Evolutionary conservation across 2,329 filamentous ascomycete species (phyloP), one percentile per base, ranked within the genome.

Genomic region (Fusarium caatingaense): DNA sequence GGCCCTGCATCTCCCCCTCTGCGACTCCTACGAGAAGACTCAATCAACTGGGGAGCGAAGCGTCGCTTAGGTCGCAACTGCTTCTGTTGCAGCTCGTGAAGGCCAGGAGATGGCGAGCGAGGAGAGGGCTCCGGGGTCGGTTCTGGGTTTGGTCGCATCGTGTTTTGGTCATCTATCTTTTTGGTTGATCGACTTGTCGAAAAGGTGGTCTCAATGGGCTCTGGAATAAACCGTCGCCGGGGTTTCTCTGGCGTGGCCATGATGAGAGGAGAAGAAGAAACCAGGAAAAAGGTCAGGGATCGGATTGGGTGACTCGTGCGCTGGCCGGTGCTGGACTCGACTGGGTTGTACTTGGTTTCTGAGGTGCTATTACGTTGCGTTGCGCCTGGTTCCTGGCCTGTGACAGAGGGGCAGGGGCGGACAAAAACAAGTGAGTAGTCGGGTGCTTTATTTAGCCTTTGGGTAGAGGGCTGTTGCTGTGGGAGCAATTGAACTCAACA

Each of bases 11-110:
- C 91, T 21, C 89, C 89, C 18, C 87, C 87, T 74, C 89, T 89
- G 68, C 91, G 88, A 34, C 89, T 89, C 56, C 93, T 86, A 73
- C 89, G 88, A 6, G 91, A 91, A 5, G 92, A 94, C 79, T 95
- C 93, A 66, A 97, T 90, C 58, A 97, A 83, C 74, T 95, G 91
- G 15, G 93, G 93, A 30, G 90, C 87, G 78, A 97, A 97, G 64
- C 82, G 82, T 68, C 85, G 83, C 28, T 72, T 82, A 75, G 45
- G 82, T 78, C 44, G 83, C 77, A 54, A 82, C 79, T 67, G 82
- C 80, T 37, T 37, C 34, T 40, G 82, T 77, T 46, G 83, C 77
- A 59, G 81, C 79, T 67, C 83, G 79, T 40, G 82, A 79, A 71
- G 80, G 76, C 71, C 65, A 49, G 83, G 81, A 4, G 84, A 84